Percentiles rank a stretch among this genome's conserved stretches.
These are phyloP conservation scores for Fusarium robinianum DNA, from an alignment of 2,329 filamentous ascomycete species.

Conservation along the genomic window DNA sequence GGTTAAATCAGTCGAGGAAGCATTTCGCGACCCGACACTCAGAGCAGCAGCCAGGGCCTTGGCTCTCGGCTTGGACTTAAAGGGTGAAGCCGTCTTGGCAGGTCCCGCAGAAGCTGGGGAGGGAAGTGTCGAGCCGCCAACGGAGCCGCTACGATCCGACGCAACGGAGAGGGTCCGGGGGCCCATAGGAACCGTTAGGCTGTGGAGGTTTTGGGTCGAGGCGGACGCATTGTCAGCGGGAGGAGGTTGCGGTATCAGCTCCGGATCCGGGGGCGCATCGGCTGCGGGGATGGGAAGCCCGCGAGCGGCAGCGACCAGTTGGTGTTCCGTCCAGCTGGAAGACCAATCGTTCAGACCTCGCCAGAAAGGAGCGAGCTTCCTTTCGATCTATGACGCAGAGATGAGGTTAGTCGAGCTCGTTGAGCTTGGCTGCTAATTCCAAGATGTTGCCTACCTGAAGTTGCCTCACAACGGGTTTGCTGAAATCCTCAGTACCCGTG, in stretches of 20 bases:
- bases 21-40: constrained; percentile 73
- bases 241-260: constrained; percentile 55
- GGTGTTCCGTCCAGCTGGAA: constrained; percentile 88
- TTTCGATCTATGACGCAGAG: constrained; percentile 92
- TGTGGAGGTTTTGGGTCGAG: constrained; percentile 62
- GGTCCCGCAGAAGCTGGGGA: constrained; percentile 50
- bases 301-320: constrained; percentile 88
- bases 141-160: constrained; percentile 70
- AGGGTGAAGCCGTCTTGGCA: constrained; percentile 57
- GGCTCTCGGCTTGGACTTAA: constrained; percentile 81
- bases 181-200: constrained; percentile 78
- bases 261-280: constrained; percentile 79
- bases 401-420: too few relatives aligned
- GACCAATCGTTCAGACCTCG: constrained; percentile 88
- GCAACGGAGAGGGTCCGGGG: constrained; percentile 77
- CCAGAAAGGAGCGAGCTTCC: constrained; percentile 93
- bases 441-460: constrained; percentile 86
- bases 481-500: constrained; percentile 90
- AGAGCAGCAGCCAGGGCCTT: constrained; percentile 87
- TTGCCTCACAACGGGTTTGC: constrained; percentile 83
- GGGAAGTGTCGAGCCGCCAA: constrained; percentile 58
- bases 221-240: constrained; percentile 55
- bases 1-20: constrained; percentile 70
- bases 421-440: background rate
- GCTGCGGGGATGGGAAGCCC: constrained; percentile 82